Base-by-base conservation (phyloP, 1,284 basidiomycete genomes). In the Leccinum huronense region DNA sequence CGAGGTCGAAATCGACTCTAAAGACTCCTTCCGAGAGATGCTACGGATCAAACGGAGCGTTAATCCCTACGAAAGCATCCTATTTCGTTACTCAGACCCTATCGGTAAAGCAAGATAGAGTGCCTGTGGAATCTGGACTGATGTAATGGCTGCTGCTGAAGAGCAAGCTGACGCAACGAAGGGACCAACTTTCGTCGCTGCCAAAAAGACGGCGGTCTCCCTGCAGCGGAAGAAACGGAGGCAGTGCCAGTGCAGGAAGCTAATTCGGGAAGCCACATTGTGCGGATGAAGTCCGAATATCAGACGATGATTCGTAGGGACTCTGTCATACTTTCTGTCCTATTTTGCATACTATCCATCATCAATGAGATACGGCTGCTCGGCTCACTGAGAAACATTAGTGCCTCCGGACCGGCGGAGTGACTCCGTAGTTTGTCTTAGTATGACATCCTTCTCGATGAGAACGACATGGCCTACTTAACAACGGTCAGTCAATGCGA, bases 21-120 rank as follows among this genome's bases (percentile, higher is more conserved):
- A 99, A 77, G 97, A 99, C 75, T 98, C 97, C 0, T 99, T 99
- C 89, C 84, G 96, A 70, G 97, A 99, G 81, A 98, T 98, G 94
- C 80, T 99, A 65, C 89, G 97, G 45, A 98, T 99, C 83, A 98
- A 97, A 80, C 88, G 97, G 62, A 94, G 94, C 69, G 97, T 99
- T 7, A 98, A 79, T 96, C 97, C 45, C 93, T 77, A 99, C 97
- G 9, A 96, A 98, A 73, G 88, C 91, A 48, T 91, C 89, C 54
- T 96, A 94, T 75, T 80, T 96, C 63, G 91, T 92, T 2, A 94
- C 94, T 6, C 92, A 95, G 78, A 86, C 92, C 1, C 82, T 91
- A 68, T 88, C 89, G 3, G 84, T 89, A 34, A 83, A 86, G 69
- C 80, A 87, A 69, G 84, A 80, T 27, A 80, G 78, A 61, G 81